Evolutionary conservation across 2,329 filamentous ascomycete species (phyloP), one percentile per base, ranked within the genome.

Genomic region (Exophiala sp.): DNA sequence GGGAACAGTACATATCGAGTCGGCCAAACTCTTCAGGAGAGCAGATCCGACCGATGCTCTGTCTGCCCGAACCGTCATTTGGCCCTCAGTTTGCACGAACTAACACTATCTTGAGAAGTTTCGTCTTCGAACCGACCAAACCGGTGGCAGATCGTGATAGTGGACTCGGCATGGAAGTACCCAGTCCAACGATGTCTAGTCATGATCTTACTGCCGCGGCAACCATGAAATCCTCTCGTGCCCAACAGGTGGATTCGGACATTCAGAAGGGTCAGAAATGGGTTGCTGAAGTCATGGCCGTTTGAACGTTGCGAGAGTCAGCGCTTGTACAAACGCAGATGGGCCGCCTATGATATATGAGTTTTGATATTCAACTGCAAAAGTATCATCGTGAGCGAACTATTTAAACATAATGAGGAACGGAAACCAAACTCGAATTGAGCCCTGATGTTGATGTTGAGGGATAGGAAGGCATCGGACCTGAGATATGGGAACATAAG

Each of bases 211-310:
- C 29, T 11, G 39, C 30, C 4, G 3, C n/a, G 23, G 38, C 32
- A 18, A 41, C 40, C 3, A 46, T 41, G 42, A 35, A 37, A 19
- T 32, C 37, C 42, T 35, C 43, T n/a, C 34, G 24, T 3, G 11
- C 43, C n/a, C 34, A 23, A 10, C 8, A 23, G 18, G 3, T 43
- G 1, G 32, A 40, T 18, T 9, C 29, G 10, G 24, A 43, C 8
- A 8, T 13, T 5, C 23, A 32, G 13, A 42, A 43, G 5, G 46
- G 39, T 13, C 46, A 48, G 8, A 46, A 50, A 34, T 50, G 46
- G 34, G 38, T 48, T 29, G 38, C 48, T 22, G 43, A 52, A 18
- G 32, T 52, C 32, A 47, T 52, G 29, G 40, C 43, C 23, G 37
- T 52, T 2, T 48, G 32, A 18, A 13, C 11, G 32, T 35, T 18